Conservation (phyloP, 116 monocot species). For the Dioscorea cayenensis region DNA sequence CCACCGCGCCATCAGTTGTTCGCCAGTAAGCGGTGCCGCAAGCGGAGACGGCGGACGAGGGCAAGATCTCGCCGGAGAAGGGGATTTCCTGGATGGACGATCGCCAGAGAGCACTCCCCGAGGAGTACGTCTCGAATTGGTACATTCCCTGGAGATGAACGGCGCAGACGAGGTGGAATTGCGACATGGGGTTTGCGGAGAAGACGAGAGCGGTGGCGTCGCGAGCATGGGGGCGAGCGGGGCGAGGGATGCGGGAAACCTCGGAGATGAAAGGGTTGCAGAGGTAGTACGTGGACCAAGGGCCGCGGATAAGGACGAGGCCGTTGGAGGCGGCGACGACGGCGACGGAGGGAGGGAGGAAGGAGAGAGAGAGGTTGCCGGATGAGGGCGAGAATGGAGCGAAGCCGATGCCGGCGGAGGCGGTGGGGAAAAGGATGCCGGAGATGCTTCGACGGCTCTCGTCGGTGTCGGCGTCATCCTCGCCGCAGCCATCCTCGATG, state of each 20-base stretch:
- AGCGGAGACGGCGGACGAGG: constrained; percentile 5
- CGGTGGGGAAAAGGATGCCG: too few relatives aligned
- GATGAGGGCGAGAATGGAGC: too few relatives aligned
- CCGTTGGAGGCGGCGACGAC: neutral
- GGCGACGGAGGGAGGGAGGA: neutral
- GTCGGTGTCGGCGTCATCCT: too few relatives aligned
- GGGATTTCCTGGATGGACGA: neutral
- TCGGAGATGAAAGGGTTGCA: neutral
- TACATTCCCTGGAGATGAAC: too few relatives aligned
- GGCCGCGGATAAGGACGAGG: neutral
- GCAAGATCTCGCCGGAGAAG: neutral
- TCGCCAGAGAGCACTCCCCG: too few relatives aligned
- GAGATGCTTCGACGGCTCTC: too few relatives aligned
- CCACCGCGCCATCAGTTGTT: neutral
- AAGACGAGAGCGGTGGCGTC: neutral
- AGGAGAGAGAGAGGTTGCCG: too few relatives aligned
- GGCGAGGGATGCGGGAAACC: neutral
- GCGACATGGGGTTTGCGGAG: neutral
- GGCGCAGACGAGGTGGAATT: neutral
- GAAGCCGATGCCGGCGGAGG: too few relatives aligned
- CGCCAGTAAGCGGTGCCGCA: constrained; percentile 12
- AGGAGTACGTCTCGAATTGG: too few relatives aligned
- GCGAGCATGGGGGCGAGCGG: neutral
- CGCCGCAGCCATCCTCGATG: too few relatives aligned
- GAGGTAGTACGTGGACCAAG: neutral